Base-by-base conservation (phyloP, 805 yeast species). In the Clavispora asparagi region DNA sequence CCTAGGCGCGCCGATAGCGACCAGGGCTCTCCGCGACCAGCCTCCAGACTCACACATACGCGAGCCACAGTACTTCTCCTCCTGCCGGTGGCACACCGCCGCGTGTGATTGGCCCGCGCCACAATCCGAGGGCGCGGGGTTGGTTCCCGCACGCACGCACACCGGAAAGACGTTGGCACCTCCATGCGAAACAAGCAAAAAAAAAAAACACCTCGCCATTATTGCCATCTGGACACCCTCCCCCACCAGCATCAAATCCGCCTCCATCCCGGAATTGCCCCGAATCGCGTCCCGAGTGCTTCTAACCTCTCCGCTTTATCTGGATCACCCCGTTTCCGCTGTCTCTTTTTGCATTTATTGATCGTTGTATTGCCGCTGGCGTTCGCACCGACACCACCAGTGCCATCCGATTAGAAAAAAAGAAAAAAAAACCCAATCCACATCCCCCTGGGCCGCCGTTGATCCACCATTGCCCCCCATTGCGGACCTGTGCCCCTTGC, bases 111-210 rank as follows among this genome's bases (percentile, higher is more conserved):
- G 42, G 55, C 40, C 53, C 43, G 42, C 44, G 23, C 12, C 39
- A 17, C 30, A 23, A 26, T 28, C 32, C 56, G 53, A 49, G 55
- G 53, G 50, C 49, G 51, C 29, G 42, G 14, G 28, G 42, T 28
- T 33, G 57, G 57, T 50, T 12, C 39, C 30, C 48, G 48, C 57
- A 54, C 57, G 53, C 44, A 30, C 46, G 26, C 23, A 4, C 37
- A 16, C 25, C 37, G 25, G 37, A 33, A 16, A 33, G 37, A 33
- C 37, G 37, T 16, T 33, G 37, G 37, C 37, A 17, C 37, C 37
- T 33, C 37, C 37, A 33, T 33, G 37, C 37, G 37, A 42, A 41
- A 45, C 42, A 41, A 41, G 27, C 40, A 38, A 27, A 39, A 39
- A 27, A 16, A 28, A 39, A 27, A 28, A 12, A 10, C 23, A 39